phyloP scores from a whole-genome alignment of 2,329 filamentous ascomycete species.

The Colletotrichum chlorophyti region DNA sequence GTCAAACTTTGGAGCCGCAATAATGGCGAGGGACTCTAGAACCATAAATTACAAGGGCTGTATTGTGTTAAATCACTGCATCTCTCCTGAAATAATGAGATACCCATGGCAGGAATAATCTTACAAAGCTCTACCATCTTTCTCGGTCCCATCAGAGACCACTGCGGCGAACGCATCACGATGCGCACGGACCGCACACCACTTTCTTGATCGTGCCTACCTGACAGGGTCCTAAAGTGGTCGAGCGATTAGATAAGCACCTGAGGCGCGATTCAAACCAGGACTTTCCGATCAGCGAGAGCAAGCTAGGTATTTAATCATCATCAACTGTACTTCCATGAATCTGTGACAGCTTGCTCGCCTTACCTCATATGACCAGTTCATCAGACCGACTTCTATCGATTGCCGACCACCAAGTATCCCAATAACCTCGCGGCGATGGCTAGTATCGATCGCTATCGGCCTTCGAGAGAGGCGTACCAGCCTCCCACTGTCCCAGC shows the following conservation, averaged over 20 bases:
- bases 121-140: not conserved
- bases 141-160: not conserved
- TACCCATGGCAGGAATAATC: conserved; percentile 6
- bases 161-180: too few species aligned
- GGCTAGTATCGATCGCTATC: conserved; percentile 67
- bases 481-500: conserved; percentile 56
- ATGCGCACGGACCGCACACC: too few species aligned
- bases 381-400: not conserved
- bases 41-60: conserved; percentile 9
- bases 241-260: conserved; percentile 38
- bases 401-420: not conserved
- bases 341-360: conserved; percentile 21
- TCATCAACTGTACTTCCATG: not conserved
- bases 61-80: too few species aligned
- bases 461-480: conserved; percentile 63
- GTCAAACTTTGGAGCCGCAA: conserved; percentile 96
- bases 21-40: conserved; percentile 63
- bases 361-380: conserved; percentile 12
- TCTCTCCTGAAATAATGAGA: conserved; percentile 14
- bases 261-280: conserved; percentile 29
- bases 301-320: not conserved
- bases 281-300: conserved; percentile 6
- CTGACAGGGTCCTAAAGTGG: not conserved
- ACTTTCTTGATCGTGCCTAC: too few species aligned
- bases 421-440: conserved; percentile 42